Evolutionary conservation across 2,329 filamentous ascomycete species (phyloP).

Genomic region (Penicillium sp.): DNA sequence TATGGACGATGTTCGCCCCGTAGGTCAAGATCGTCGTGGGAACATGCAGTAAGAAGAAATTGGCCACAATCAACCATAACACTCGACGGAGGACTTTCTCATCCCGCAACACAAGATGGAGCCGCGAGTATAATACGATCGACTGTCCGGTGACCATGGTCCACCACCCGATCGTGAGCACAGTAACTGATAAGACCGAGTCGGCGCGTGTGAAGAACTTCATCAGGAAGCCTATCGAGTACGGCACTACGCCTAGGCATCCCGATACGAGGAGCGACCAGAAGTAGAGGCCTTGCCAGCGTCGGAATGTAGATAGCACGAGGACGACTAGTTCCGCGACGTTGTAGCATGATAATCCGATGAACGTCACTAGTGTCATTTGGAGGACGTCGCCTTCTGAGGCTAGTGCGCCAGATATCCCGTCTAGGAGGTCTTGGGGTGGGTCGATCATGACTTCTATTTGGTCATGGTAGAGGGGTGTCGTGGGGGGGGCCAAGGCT

Average conservation of each 20-base stretch:
- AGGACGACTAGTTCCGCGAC: constrained; percentile 45
- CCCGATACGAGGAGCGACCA: constrained; percentile 40
- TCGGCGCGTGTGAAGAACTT: constrained; percentile 37
- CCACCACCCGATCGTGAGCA: constrained; percentile 57
- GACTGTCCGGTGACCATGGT: constrained; percentile 62
- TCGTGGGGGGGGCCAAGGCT: no score
- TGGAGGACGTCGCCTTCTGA: constrained; percentile 20
- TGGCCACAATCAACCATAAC: constrained; percentile 57
- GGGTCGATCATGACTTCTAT: constrained; percentile 13
- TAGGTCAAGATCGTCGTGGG: constrained; percentile 56
- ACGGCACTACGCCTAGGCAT: constrained; percentile 36
- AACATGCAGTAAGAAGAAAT: constrained; percentile 54
- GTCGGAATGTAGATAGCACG: constrained; percentile 40
- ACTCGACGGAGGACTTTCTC: constrained; percentile 49
- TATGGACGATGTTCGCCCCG: constrained; percentile 34
- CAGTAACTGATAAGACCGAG: constrained; percentile 37
- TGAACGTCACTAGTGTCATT: constrained; percentile 31
- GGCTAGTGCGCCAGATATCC: constrained; percentile 31
- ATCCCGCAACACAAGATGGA: constrained; percentile 59
- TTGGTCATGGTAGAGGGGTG: not conserved
- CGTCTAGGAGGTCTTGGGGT: constrained; percentile 26
- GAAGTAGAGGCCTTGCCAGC: constrained; percentile 44
- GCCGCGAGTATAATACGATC: constrained; percentile 61
- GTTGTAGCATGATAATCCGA: constrained; percentile 48
- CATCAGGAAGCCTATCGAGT: constrained; percentile 44